A percentile compares a stretch with the other conserved stretches of the same genome.
phyloP scores from a whole-genome alignment of 78 protist species.

The Chrysochromulina parva region DNA sequence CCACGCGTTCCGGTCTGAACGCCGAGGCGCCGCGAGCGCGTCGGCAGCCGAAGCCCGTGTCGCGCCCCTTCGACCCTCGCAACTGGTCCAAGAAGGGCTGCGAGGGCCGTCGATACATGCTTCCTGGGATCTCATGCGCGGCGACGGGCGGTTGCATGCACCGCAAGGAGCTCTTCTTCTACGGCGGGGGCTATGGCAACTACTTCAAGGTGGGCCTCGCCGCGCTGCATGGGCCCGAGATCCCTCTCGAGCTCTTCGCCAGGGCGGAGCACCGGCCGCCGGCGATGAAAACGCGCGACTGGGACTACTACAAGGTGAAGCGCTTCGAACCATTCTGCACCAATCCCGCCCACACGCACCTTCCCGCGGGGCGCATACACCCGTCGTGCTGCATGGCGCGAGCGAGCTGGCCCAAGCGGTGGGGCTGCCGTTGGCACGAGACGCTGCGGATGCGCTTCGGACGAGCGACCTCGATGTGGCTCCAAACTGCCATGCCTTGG shows the following conservation, averaged over 20 bases:
- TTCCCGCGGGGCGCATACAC: not conserved
- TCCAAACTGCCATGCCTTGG: slow-evolving; percentile 13
- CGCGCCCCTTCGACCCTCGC: not conserved
- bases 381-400: not conserved
- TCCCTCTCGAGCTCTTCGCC: too few relatives aligned
- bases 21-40: too few relatives aligned
- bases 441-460: not conserved
- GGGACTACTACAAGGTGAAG: not conserved
- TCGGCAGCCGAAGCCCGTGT: too few relatives aligned
- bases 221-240: too few relatives aligned
- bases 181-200: not conserved
- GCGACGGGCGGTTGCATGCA: not conserved
- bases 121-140: not conserved
- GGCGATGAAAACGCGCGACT: too few relatives aligned
- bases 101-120: not conserved
- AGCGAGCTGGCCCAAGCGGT: not conserved
- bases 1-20: too few relatives aligned
- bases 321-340: not conserved
- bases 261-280: too few relatives aligned
- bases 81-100: not conserved
- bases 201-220: not conserved
- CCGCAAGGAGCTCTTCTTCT: slow-evolving; percentile 17
- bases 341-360: not conserved
- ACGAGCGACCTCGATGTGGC: not conserved
- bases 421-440: slow-evolving; percentile 23